phyloP scores from a whole-genome alignment of 2,329 filamentous ascomycete genomes.

The Leptographium procerum region DNA sequence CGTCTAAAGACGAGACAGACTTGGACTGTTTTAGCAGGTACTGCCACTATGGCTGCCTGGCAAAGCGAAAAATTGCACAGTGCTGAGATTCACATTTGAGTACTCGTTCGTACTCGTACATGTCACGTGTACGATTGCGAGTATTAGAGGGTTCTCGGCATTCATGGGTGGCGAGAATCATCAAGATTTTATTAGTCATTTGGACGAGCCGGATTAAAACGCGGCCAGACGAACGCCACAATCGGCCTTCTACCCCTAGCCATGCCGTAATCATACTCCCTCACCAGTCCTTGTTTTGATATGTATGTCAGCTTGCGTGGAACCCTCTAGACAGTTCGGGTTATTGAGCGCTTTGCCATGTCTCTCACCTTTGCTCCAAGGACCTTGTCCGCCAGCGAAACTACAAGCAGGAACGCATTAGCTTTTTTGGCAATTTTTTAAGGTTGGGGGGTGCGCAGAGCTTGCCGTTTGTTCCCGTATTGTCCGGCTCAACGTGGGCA shows the following conservation, averaged over 20 bases:
- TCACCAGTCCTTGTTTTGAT: not conserved
- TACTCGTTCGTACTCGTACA: too few species aligned
- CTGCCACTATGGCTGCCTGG: not conserved
- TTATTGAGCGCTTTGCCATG: slow-evolving; percentile 5
- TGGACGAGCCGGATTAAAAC: too few species aligned
- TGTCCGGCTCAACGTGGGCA: slow-evolving; percentile 77
- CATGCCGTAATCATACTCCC: not conserved
- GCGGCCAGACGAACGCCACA: too few species aligned
- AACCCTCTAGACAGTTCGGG: not conserved
- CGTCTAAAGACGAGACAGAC: not conserved
- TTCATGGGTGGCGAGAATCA: not conserved
- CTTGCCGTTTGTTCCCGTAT: slow-evolving; percentile 55
- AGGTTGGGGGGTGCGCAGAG: not conserved
- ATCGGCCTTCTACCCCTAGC: too few species aligned
- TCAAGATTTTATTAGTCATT: too few species aligned
- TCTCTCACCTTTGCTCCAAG: slow-evolving; percentile 18
- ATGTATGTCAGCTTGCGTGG: not conserved
- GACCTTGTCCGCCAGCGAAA: slow-evolving; percentile 41
- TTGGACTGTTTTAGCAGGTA: not conserved
- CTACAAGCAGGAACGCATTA: slow-evolving; percentile 16
- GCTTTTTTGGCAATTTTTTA: not conserved
- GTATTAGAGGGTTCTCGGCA: not conserved
- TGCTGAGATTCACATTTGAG: not conserved
- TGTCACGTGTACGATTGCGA: not conserved
- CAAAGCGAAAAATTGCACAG: not conserved